A percentile compares a stretch with the other conserved stretches of the same genome.
Conservation (phyloP, 192 early-diverging fungal species). For the Coemansia sp. region DNA sequence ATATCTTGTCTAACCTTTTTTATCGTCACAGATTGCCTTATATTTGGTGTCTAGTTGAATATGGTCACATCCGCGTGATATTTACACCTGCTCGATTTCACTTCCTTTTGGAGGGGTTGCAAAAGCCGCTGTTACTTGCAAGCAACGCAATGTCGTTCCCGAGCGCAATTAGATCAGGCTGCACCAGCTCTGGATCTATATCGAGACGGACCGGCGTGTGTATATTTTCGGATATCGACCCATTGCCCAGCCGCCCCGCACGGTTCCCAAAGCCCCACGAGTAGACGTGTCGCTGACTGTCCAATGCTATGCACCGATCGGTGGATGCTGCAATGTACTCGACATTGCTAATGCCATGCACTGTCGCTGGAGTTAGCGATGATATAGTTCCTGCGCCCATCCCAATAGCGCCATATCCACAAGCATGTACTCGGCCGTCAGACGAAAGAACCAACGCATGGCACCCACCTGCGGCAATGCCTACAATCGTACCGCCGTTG, state of each 20-base stretch:
- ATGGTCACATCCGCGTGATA: neutral
- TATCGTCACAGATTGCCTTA: no score
- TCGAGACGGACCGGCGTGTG: constrained; percentile 19
- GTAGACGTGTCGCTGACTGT: constrained; percentile 15
- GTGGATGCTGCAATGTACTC: constrained; percentile 58
- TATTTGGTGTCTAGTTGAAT: neutral
- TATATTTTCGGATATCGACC: constrained; percentile 8
- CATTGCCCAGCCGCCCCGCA: constrained; percentile 34
- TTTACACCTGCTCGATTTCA: neutral
- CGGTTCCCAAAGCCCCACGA: constrained; percentile 50
- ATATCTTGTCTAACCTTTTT: neutral
- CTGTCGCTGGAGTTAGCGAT: constrained; percentile 48
- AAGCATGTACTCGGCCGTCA: constrained; percentile 61
- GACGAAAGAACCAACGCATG: constrained; percentile 58
- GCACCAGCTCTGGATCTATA: constrained; percentile 8
- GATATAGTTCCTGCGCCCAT: constrained; percentile 50
- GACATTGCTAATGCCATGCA: constrained; percentile 44
- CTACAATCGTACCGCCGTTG: constrained; percentile 33
- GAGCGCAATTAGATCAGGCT: constrained; percentile 27
- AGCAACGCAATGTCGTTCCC: constrained; percentile 49
- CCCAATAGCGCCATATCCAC: constrained; percentile 70
- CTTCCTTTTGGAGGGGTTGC: neutral
- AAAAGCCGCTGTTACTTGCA: neutral
- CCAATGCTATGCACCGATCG: constrained; percentile 49
- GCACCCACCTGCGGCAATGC: constrained; percentile 69